Percentiles rank a stretch among this genome's conserved stretches.
These are phyloP conservation scores for Periconia digitata DNA, from an alignment of 2,329 filamentous ascomycete genomes.

Conservation along the genomic window DNA sequence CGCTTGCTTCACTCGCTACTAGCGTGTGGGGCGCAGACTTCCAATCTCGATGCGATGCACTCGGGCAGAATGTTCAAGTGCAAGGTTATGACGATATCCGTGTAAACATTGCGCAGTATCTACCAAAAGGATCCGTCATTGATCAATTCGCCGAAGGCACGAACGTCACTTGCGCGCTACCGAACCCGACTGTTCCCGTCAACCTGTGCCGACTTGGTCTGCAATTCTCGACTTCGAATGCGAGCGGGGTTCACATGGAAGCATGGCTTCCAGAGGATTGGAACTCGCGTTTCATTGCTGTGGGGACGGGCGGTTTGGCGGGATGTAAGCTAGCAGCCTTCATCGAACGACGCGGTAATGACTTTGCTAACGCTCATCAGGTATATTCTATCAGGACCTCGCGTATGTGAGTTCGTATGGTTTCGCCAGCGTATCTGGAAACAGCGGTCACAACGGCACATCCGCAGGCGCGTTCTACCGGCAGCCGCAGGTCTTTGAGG, in stretches of 20 bases:
- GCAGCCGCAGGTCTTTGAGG: conserved; percentile 46
- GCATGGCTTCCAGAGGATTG: conserved; percentile 41
- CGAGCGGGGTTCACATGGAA: conserved; percentile 36
- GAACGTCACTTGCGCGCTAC: neutral
- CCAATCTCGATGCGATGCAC: too few species aligned
- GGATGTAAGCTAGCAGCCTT: conserved; percentile 20
- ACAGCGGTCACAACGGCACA: conserved; percentile 40
- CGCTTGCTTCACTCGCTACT: too few species aligned
- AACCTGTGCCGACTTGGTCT: conserved; percentile 24
- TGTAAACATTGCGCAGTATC: conserved; percentile 1
- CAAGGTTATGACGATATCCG: too few species aligned
- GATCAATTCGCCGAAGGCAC: conserved; percentile 3
- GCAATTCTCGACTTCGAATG: conserved; percentile 28
- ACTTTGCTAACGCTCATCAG: neutral
- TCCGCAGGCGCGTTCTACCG: conserved; percentile 43
- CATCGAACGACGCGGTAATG: neutral
- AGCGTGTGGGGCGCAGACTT: too few species aligned
- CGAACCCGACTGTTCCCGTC: neutral
- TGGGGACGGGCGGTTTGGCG: conserved; percentile 27
- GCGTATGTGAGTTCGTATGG: conserved; percentile 33
- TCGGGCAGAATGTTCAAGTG: too few species aligned
- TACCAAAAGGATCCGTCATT: conserved; percentile 1
- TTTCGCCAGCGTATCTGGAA: conserved; percentile 35
- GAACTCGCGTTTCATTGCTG: conserved; percentile 35
- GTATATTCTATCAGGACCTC: conserved; percentile 24